These are phyloP conservation scores for Rhodotorula sp. DNA, from an alignment of 1,284 basidiomycete genomes.

Conservation along the genomic window DNA sequence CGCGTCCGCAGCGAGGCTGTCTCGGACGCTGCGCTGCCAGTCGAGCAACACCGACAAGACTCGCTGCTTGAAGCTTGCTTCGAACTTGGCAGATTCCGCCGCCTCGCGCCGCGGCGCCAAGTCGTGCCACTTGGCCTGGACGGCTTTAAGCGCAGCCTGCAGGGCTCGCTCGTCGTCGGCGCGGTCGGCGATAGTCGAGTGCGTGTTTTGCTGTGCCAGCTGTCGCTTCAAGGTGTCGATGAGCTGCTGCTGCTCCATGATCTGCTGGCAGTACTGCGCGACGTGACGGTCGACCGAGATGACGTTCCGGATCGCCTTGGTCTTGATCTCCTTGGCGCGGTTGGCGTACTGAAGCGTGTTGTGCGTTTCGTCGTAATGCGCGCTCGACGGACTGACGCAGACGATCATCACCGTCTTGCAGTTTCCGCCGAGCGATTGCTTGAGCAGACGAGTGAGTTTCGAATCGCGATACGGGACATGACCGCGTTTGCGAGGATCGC, in stretches of 20 bases:
- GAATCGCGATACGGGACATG: conserved; percentile 95
- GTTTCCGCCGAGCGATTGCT: conserved; percentile 94
- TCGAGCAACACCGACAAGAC: conserved; percentile 15
- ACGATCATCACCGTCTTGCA: conserved; percentile 93
- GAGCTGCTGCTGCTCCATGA: conserved; percentile 45
- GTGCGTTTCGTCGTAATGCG: conserved; percentile 94
- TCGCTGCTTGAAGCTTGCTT: conserved; percentile 10
- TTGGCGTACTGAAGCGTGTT: conserved; percentile 96
- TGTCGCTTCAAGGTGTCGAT: conserved; percentile 40
- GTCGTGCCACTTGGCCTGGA: conserved; percentile 30
- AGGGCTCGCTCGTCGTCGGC: conserved; percentile 32
- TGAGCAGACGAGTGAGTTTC: conserved; percentile 90
- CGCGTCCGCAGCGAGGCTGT: not conserved
- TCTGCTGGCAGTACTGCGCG: conserved; percentile 64
- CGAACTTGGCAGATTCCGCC: conserved; percentile 15
- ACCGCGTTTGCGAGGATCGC: conserved; percentile 73
- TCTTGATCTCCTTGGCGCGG: conserved; percentile 94
- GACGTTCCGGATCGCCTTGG: conserved; percentile 82
- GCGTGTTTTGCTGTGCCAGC: conserved; percentile 23
- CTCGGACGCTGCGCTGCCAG: conserved; percentile 16
- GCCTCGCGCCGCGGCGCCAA: conserved; percentile 12
- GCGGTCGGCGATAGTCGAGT: conserved; percentile 19
- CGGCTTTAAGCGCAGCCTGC: conserved; percentile 16
- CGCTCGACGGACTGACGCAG: conserved; percentile 87
- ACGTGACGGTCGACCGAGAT: conserved; percentile 90